These are phyloP conservation scores for Eimeria maxima DNA, from an alignment of 169 alveolate genomes.

Conservation along the genomic window DNA sequence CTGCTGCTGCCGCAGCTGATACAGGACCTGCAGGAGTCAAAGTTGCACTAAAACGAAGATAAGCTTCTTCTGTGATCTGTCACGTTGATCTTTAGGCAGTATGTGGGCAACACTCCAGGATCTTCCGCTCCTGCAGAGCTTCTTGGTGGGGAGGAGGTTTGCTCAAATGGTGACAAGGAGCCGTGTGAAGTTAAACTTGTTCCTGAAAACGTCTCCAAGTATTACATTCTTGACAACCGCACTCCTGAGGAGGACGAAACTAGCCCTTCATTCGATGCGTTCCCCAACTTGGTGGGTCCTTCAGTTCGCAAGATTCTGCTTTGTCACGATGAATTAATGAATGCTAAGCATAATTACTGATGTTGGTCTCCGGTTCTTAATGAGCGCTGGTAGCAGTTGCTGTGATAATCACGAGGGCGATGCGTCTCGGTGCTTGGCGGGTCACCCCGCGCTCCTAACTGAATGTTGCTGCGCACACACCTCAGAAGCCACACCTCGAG, in stretches of 20 bases:
- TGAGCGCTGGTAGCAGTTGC: not conserved
- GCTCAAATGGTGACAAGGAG: not conserved
- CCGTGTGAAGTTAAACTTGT: not conserved
- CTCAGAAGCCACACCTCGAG: constrained; percentile 35
- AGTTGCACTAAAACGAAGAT: not conserved
- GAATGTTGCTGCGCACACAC: not conserved
- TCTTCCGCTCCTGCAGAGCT: constrained; percentile 52
- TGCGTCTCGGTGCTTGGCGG: not conserved
- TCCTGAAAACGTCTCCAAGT: constrained; percentile 3
- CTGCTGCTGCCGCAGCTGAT: not conserved
- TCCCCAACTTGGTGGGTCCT: constrained; percentile 36
- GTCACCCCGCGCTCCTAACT: not conserved
- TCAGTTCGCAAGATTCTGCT: not conserved
- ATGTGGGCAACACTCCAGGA: constrained; percentile 64
- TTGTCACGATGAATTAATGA: not conserved
- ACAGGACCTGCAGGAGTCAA: not conserved
- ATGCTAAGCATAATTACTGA: not conserved
- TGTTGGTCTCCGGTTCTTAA: not conserved
- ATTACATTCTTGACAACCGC: constrained; percentile 56
- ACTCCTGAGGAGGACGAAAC: constrained; percentile 32
- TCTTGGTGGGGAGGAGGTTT: not conserved
- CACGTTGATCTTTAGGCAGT: constrained; percentile 29
- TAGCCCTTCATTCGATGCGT: constrained; percentile 66
- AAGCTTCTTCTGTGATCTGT: not conserved
- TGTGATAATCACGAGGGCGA: not conserved